phyloP scores from a whole-genome alignment of 352 stramenopile species.

The Phytophthora chlamydospora region DNA sequence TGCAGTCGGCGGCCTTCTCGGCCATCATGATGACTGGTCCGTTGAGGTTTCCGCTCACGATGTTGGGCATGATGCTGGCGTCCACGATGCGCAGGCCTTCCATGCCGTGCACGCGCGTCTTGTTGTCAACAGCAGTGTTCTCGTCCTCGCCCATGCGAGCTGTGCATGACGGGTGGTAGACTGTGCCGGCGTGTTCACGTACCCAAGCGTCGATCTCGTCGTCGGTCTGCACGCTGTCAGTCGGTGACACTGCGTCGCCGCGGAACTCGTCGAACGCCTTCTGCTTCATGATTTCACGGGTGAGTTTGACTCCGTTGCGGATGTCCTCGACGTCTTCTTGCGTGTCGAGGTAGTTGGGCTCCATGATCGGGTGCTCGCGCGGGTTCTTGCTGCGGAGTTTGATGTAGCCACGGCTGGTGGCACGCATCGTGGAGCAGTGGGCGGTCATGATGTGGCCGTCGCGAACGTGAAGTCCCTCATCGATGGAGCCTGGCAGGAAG shows the following conservation, averaged over 20 bases:
- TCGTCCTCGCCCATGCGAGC: constrained; percentile 79
- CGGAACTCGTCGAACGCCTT: constrained; percentile 82
- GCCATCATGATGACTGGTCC: constrained; percentile 91
- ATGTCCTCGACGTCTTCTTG: constrained; percentile 73
- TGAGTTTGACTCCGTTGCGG: constrained; percentile 70
- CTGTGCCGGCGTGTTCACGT: constrained; percentile 73
- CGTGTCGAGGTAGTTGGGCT: constrained; percentile 86
- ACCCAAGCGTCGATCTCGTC: constrained; percentile 82
- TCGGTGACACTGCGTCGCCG: constrained; percentile 68
- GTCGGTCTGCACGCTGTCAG: constrained; percentile 52
- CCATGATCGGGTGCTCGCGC: constrained; percentile 71
- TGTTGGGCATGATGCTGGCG: constrained; percentile 93
- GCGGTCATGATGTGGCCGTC: constrained; percentile 74
- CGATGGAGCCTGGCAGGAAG: constrained; percentile 78
- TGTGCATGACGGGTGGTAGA: constrained; percentile 88
- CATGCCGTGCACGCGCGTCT: constrained; percentile 83
- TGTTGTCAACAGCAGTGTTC: constrained; percentile 84
- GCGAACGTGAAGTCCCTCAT: constrained; percentile 24
- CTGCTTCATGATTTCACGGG: constrained; percentile 86
- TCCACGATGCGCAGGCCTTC: constrained; percentile 90
- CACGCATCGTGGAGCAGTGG: constrained; percentile 84
- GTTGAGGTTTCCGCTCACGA: constrained; percentile 94
- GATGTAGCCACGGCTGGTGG: constrained; percentile 74
- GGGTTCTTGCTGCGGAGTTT: constrained; percentile 73
- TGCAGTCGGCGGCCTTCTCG: constrained; percentile 92